Evolutionary conservation across 352 stramenopile species (phyloP).

Genomic region (Thraustochytrium striatum): DNA sequence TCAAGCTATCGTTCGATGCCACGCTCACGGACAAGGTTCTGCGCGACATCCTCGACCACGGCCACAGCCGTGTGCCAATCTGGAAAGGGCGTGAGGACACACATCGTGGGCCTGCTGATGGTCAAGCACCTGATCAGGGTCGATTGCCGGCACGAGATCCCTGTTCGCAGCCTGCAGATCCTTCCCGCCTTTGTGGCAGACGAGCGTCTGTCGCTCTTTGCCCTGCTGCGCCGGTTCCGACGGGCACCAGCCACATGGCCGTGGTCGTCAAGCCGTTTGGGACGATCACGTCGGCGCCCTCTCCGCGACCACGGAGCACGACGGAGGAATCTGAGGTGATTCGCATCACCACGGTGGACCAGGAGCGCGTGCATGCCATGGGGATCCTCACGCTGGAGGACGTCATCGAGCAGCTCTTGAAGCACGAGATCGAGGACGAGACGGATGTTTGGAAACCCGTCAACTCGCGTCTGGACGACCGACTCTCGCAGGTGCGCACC

Average conservation of each 20-base stretch:
- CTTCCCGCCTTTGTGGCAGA: conserved; percentile 26
- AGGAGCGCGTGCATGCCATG: conserved; percentile 57
- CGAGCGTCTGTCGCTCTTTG: conserved; percentile 66
- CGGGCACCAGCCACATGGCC: conserved; percentile 68
- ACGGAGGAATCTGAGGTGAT: conserved; percentile 5
- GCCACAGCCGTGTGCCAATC: conserved; percentile 68
- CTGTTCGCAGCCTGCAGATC: conserved; percentile 36
- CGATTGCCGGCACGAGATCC: conserved; percentile 1
- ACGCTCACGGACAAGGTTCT: conserved; percentile 64
- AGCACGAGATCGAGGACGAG: conserved; percentile 75
- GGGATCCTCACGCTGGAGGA: conserved; percentile 74
- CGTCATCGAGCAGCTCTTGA: conserved; percentile 73
- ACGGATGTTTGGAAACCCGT: conserved; percentile 58
- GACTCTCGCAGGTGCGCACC: conserved; percentile 10
- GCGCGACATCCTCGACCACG: conserved; percentile 67
- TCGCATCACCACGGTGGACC: conserved; percentile 14
- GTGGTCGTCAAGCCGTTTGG: conserved; percentile 59
- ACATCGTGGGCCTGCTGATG: conserved; percentile 67
- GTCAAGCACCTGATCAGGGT: conserved; percentile 67
- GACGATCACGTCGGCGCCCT: not conserved
- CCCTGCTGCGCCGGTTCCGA: conserved; percentile 72
- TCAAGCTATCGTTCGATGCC: conserved; percentile 69
- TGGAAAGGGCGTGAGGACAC: conserved; percentile 64
- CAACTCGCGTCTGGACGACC: conserved; percentile 35
- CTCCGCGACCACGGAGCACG: not conserved